Evolutionary conservation across 352 stramenopile species (phyloP), one percentile per base, ranked within the genome.

Genomic region (Phytophthora hybrid): DNA sequence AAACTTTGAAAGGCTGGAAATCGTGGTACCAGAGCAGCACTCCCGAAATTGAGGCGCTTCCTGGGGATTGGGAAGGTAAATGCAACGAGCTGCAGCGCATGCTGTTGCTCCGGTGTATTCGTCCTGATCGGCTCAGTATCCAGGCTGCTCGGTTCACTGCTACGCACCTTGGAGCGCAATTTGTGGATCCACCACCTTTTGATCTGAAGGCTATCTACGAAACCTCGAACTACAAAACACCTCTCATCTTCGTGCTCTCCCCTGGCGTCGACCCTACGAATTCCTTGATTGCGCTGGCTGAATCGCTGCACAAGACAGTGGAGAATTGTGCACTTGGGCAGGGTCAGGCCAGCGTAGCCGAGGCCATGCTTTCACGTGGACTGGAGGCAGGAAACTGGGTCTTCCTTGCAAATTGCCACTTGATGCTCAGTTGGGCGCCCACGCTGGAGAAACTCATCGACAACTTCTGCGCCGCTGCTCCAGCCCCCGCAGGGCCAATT

Each of bases 331-430:
- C 95, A 0, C 74, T 99, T 1, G 97, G 96, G 0, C 97, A 99
- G 65, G 97, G 97, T 18, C 97, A 99, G 58, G 96, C 89, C 4
- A 95, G 87, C 19, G 91, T 98, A 29, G 97, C 97, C 0, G 91
- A 98, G 51, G 84, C 85, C 5, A 93, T 98, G 67, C 78, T 99
- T 14, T 68, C 95, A 32, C 82, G 97, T 18, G 96, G 90, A 2
- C 53, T 98, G 0, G 85, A 91, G 16, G 79, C 83, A 21, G 97
- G 97, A 9, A 94, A 91, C 66, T 99, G 97, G 97, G 93, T 99
- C 13, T 98, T 99, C 66, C 78, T 99, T 11, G 93, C 95, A 0
- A 99, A 99, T 74, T 99, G 97, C 63, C 97, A 99, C 65, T 80
- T 99, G 64, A 98, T 98, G 90, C 79, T 98, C 1, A 98, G 90